Percentiles rank a stretch among this genome's conserved stretches.
These are phyloP conservation scores for Podospora conica DNA, from an alignment of 495 filamentous ascomycete genomes.

Conservation along the genomic window DNA sequence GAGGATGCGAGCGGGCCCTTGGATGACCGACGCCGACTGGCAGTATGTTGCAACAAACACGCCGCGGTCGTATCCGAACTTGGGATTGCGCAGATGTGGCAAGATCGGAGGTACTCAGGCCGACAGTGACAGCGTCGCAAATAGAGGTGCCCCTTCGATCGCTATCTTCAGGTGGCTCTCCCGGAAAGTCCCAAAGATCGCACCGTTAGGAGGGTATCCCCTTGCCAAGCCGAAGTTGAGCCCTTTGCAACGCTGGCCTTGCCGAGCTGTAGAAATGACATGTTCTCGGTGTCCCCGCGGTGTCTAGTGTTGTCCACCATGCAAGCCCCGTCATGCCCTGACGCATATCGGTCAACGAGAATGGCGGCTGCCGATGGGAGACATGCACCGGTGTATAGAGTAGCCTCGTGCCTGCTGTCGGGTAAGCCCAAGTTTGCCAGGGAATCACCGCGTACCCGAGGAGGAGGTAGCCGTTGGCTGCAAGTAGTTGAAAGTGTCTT, in stretches of 20 bases:
- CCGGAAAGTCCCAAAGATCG: too few relatives aligned
- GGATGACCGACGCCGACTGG: neutral
- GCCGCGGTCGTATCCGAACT: neutral
- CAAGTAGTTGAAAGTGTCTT: neutral
- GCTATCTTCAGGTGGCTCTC: neutral
- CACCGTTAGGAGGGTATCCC: neutral
- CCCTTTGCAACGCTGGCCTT: neutral
- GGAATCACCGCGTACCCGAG: neutral
- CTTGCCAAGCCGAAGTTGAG: neutral
- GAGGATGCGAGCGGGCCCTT: neutral
- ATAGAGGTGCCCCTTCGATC: neutral
- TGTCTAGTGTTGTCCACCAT: neutral
- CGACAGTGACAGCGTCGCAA: neutral
- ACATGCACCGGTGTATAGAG: neutral
- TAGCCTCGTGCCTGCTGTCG: neutral
- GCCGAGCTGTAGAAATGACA: neutral
- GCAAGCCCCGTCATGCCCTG: neutral
- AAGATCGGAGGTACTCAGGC: neutral
- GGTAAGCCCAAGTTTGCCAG: neutral
- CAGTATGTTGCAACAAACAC: neutral
- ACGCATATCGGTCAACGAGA: neutral
- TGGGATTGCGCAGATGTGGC: neutral
- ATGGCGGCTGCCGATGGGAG: neutral
- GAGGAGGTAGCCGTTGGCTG: neutral
- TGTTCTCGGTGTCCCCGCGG: neutral